Conservation (phyloP, 495 filamentous ascomycete genomes). For the Aspergillus diversus region DNA sequence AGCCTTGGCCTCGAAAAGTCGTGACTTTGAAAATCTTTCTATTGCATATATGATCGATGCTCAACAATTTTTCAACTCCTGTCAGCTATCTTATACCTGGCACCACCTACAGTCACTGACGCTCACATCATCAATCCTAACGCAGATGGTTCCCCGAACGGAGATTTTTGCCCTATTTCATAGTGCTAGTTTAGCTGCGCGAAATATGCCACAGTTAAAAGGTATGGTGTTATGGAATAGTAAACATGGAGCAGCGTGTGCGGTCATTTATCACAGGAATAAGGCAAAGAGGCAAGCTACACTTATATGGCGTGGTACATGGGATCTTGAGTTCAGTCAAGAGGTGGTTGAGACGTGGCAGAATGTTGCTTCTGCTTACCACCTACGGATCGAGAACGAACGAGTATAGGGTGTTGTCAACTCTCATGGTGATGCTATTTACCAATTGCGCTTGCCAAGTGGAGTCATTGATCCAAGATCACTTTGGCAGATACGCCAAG, state of each 20-base stretch:
- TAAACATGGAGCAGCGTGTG: constrained; percentile 6
- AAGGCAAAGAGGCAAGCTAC: neutral
- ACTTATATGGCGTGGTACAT: constrained; percentile 5
- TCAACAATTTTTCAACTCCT: constrained; percentile 11
- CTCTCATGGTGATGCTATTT: neutral
- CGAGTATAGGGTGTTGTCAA: neutral
- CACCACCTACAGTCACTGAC: constrained; percentile 1
- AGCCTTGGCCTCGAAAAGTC: neutral
- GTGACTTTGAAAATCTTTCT: constrained; percentile 1
- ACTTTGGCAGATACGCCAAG: neutral
- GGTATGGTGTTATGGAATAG: constrained; percentile 3
- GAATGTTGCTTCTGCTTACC: constrained; percentile 6
- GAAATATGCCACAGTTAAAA: neutral
- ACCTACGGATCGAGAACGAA: neutral
- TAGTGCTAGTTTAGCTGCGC: too few relatives aligned
- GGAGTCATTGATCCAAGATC: neutral
- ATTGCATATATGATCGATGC: constrained; percentile 8
- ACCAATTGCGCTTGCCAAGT: neutral
- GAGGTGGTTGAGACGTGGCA: constrained; percentile 9
- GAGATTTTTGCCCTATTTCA: too few relatives aligned
- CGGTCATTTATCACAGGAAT: neutral
- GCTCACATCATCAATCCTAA: constrained; percentile 6
- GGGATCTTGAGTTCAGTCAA: constrained; percentile 10
- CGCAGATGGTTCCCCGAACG: neutral
- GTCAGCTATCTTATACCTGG: constrained; percentile 9